Percentiles rank a stretch among this genome's conserved stretches.
These are phyloP conservation scores for Neonectria neomacrospora DNA, from an alignment of 2,329 filamentous ascomycete species.

Conservation along the genomic window DNA sequence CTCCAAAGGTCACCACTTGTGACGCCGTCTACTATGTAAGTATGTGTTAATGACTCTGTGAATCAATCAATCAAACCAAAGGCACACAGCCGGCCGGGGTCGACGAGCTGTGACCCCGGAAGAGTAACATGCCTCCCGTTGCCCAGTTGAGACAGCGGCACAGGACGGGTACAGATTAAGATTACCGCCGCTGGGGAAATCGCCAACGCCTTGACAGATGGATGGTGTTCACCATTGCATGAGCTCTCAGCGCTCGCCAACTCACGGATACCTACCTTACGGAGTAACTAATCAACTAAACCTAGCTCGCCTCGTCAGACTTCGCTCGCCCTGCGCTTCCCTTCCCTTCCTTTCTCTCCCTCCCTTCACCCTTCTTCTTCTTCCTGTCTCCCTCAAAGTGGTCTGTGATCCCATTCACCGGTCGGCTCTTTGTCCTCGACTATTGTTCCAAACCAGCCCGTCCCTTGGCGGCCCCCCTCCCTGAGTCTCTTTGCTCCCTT, in stretches of 20 bases:
- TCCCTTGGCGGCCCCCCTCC: slow-evolving; percentile 16
- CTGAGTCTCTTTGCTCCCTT: slow-evolving; percentile 15
- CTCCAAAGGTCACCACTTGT: slow-evolving; percentile 13
- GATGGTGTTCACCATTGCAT: neutral
- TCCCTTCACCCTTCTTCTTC: too few relatives aligned
- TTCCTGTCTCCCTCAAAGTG: slow-evolving; percentile 18
- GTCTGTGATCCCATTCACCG: slow-evolving; percentile 16
- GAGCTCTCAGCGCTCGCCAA: slow-evolving; percentile 7
- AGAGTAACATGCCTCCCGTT: slow-evolving; percentile 32
- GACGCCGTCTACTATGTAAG: slow-evolving; percentile 11
- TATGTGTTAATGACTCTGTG: neutral
- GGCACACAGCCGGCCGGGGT: slow-evolving; percentile 14
- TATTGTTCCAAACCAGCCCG: slow-evolving; percentile 10
- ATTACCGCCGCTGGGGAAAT: slow-evolving; percentile 22
- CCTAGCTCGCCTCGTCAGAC: slow-evolving; percentile 15
- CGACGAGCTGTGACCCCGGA: slow-evolving; percentile 23
- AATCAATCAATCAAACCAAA: slow-evolving; percentile 11
- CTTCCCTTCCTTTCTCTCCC: too few relatives aligned
- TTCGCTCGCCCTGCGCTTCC: slow-evolving; percentile 21
- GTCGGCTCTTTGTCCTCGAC: slow-evolving; percentile 7
- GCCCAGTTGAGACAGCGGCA: slow-evolving; percentile 41
- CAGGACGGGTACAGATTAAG: slow-evolving; percentile 23
- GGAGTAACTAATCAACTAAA: neutral
- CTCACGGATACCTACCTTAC: neutral
- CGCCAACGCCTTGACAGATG: neutral